Evolutionary conservation across 208 protist species (phyloP).

Genomic region (Wallacemonas collosoma): DNA sequence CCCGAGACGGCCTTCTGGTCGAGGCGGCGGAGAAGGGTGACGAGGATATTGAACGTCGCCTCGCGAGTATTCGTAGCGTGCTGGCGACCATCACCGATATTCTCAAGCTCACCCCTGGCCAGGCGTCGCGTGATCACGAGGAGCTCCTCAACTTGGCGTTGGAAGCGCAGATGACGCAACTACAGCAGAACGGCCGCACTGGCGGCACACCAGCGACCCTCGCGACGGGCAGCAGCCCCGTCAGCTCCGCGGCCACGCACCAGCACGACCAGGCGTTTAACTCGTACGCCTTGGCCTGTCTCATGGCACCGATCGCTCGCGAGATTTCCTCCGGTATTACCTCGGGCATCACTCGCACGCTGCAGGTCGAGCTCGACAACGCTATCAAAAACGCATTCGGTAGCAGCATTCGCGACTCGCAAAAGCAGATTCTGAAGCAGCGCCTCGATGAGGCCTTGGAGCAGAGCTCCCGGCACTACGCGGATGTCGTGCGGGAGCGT

Average conservation of each 20-base stretch:
- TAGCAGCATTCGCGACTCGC: constrained; percentile 41
- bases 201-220: neutral
- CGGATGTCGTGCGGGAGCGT: constrained; percentile 47
- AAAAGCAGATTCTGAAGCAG: constrained; percentile 62
- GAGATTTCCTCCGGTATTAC: constrained; percentile 72
- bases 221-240: constrained; percentile 13
- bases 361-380: constrained; percentile 66
- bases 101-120: constrained; percentile 64
- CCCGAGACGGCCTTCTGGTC: constrained; percentile 67
- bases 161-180: constrained; percentile 91
- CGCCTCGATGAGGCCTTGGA: constrained; percentile 73
- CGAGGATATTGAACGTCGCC: constrained; percentile 47
- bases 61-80: constrained; percentile 61
- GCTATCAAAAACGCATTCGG: constrained; percentile 60
- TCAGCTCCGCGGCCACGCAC: constrained; percentile 2
- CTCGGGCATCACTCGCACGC: constrained; percentile 59
- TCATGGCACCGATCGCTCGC: constrained; percentile 58
- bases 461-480: constrained; percentile 58
- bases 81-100: constrained; percentile 78
- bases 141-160: constrained; percentile 79
- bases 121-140: constrained; percentile 71
- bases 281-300: constrained; percentile 55
- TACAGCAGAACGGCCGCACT: constrained; percentile 39
- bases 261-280: constrained; percentile 52
- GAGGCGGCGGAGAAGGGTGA: constrained; percentile 67